Base-by-base conservation (phyloP, 148 eudicot species). In the Rhododendron griersonianum region DNA sequence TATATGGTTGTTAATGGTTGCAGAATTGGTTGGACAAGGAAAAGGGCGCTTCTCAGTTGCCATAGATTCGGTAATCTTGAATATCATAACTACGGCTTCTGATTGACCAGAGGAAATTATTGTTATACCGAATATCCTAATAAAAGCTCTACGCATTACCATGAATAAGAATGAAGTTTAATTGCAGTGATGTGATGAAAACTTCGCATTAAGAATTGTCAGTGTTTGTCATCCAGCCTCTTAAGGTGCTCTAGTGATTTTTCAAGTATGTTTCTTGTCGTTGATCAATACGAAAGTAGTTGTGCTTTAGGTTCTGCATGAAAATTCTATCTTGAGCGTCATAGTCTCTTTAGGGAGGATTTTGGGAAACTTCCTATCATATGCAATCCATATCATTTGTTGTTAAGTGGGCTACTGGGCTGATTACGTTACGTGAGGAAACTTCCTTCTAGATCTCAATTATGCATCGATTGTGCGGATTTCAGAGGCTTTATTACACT, bases 41-140 rank as follows among this genome's bases (percentile, higher is more conserved):
- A 96, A 96, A 87, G 91, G 89, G 81, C 91, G 95, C 41, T 93
- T 94, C 82, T 91, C 89, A 80, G 91, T 94, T 85, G 98, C 94
- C 78, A 92, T 96, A 83, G 98, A 95, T 91, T 95, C 95, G 95
- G 98, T 96, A 96, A 90, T 84, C 81, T 13, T 61, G 59, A 33
- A 28, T 71, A 16, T 51, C 55, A 55, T 86, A 37, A 21, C 79
- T 81, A 0, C 18, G 35, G 50, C 5, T 65, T 16, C 41, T 55
- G 81, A 53, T 55, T 53, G 4, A 41, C 50, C 16, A 47, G 5
- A 15, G 28, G 48, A 75, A 41, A 30, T 55, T 5, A 75, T 74
- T 30, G 4, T 23, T 75, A 10, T 35, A 7, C 7, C 2, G 30
- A 23, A 6, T 83, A 41, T 3, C 39, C 44, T 39, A 28, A 23